These are phyloP conservation scores for Prosopis cineraria DNA, from an alignment of 306 rosid species.

Conservation along the genomic window DNA sequence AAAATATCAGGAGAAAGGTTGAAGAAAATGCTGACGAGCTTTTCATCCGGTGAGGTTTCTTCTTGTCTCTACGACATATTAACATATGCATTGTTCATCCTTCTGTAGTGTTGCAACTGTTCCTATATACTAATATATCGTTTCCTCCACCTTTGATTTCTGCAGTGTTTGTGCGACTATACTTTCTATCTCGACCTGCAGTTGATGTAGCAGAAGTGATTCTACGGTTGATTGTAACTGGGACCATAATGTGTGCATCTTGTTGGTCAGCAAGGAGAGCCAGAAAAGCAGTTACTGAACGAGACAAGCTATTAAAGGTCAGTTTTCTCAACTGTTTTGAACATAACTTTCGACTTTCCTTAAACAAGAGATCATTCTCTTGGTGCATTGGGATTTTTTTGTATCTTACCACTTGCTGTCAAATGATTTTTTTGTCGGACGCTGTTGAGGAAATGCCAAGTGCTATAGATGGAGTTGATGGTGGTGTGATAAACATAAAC, in stretches of 20 bases:
- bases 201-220: conserved; percentile 95
- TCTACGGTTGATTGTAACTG: conserved; percentile 93
- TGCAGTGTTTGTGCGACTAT: conserved; percentile 91
- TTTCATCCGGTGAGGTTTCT: conserved; percentile 59
- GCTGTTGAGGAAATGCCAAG: conserved; percentile 59
- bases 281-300: conserved; percentile 76
- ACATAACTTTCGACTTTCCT: conserved; percentile 1
- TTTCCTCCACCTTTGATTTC: conserved; percentile 20
- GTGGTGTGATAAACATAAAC: conserved; percentile 76
- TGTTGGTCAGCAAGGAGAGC: conserved; percentile 97
- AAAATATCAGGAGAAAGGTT: conserved; percentile 83
- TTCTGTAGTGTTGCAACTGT: conserved; percentile 23
- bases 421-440: conserved; percentile 56
- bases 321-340: conserved; percentile 25
- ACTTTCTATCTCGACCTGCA: conserved; percentile 80
- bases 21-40: conserved; percentile 60
- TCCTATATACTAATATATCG: not conserved
- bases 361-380: not conserved
- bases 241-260: conserved; percentile 89
- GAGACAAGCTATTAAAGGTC: conserved; percentile 73
- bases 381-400: conserved; percentile 4
- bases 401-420: conserved; percentile 17
- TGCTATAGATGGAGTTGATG: conserved; percentile 40
- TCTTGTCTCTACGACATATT: conserved; percentile 9
- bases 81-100: not conserved